Evolutionary conservation across 2,329 filamentous ascomycete species (phyloP).

Genomic region (Knoxdaviesia proteae): DNA sequence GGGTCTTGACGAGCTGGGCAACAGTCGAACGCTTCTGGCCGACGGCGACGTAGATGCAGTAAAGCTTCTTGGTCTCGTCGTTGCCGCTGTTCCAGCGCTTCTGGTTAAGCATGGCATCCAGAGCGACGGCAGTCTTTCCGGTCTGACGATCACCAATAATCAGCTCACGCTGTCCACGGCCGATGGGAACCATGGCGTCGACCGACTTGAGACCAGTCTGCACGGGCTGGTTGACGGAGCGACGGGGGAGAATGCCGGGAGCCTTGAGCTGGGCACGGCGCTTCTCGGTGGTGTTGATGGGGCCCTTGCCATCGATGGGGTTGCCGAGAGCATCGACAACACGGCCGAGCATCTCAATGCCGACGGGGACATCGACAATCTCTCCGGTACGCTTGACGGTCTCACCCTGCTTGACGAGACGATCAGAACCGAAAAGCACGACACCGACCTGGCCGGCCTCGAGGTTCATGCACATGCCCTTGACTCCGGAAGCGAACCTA

Average conservation of each 20-base stretch:
- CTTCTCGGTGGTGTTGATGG: conserved; percentile 76
- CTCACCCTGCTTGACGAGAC: conserved; percentile 98
- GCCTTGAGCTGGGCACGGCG: conserved; percentile 98
- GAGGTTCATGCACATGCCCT: conserved; percentile 99
- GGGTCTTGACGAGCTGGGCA: conserved; percentile 97
- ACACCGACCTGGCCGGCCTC: conserved; percentile 99
- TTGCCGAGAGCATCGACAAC: conserved; percentile 97
- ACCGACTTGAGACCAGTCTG: conserved; percentile 99
- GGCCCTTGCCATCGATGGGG: conserved; percentile 98
- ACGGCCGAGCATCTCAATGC: conserved; percentile 82
- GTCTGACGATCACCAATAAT: conserved; percentile 99
- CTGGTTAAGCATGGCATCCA: conserved; percentile 98
- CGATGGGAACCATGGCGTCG: conserved; percentile 99
- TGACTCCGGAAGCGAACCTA: conserved; percentile 98
- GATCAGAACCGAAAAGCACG: conserved; percentile 99
- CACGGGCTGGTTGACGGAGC: conserved; percentile 93
- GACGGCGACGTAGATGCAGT: conserved; percentile 97
- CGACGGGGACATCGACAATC: conserved; percentile 97
- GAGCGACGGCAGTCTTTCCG: conserved; percentile 95
- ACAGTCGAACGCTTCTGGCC: conserved; percentile 99
- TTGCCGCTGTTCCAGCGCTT: conserved; percentile 80
- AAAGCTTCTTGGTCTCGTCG: conserved; percentile 96
- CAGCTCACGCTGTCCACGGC: conserved; percentile 99
- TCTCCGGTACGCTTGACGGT: conserved; percentile 98
- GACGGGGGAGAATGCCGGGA: conserved; percentile 90